Evolutionary conservation across 1,284 basidiomycete species (phyloP).

Genomic region (Sanguinoderma infundibulare): DNA sequence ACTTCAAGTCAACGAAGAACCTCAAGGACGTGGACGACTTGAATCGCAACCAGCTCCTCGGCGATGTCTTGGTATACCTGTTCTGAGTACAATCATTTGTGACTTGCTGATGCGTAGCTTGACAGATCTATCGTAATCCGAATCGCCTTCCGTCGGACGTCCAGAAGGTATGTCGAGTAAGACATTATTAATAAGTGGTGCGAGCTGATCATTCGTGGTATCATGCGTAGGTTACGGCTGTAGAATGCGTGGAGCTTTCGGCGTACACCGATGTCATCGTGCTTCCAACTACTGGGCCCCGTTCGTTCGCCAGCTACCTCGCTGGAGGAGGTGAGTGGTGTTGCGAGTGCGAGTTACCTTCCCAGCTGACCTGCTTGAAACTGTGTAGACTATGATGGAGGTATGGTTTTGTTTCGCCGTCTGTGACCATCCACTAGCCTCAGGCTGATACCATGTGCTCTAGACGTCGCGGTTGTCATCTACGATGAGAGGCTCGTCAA

Average conservation of each 20-base stretch:
- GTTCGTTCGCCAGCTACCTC: slow-evolving; percentile 34
- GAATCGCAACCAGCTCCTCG: slow-evolving; percentile 26
- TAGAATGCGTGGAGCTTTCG: slow-evolving; percentile 22
- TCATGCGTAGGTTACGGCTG: slow-evolving; percentile 30
- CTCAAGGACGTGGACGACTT: slow-evolving; percentile 28
- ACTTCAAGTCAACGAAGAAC: slow-evolving; percentile 31
- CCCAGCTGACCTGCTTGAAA: not conserved
- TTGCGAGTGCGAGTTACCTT: not conserved
- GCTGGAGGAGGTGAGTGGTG: slow-evolving; percentile 37
- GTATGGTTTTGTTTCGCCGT: slow-evolving; percentile 41
- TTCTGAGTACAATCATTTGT: not conserved
- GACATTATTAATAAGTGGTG: not conserved
- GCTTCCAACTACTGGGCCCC: slow-evolving; percentile 28
- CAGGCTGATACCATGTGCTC: not conserved
- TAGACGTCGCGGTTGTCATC: slow-evolving; percentile 64
- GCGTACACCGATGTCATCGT: slow-evolving; percentile 36
- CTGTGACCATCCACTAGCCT: too few species aligned
- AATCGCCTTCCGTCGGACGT: slow-evolving; percentile 35
- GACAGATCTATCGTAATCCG: slow-evolving; percentile 37
- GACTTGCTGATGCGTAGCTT: not conserved
- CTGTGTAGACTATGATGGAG: slow-evolving; percentile 69
- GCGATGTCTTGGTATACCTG: slow-evolving; percentile 32
- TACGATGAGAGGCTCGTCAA: slow-evolving; percentile 50
- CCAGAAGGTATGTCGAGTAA: slow-evolving; percentile 26
- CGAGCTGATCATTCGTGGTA: not conserved